These are phyloP conservation scores for Wickerhamiella dianesei DNA, from an alignment of 805 yeast genomes.

Conservation along the genomic window DNA sequence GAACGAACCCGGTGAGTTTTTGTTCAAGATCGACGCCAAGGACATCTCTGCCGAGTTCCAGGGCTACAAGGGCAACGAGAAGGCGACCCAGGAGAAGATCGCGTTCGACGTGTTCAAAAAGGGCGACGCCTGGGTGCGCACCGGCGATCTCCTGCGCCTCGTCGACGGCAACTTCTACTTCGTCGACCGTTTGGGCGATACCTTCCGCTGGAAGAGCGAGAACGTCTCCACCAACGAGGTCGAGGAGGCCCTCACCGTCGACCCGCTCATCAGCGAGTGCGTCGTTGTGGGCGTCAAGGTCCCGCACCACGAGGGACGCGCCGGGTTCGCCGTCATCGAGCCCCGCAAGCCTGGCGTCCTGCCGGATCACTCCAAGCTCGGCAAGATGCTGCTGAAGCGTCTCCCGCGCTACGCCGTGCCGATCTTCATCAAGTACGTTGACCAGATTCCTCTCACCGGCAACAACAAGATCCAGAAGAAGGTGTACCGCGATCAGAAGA, in stretches of 20 bases:
- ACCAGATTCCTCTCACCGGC: conserved; percentile 50
- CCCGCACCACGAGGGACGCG: conserved; percentile 85
- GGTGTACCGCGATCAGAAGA: conserved; percentile 28
- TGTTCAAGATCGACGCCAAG: conserved; percentile 56
- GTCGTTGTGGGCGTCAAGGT: conserved; percentile 80
- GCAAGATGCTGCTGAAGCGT: conserved; percentile 27
- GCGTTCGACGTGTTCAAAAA: conserved; percentile 57
- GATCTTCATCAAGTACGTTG: conserved; percentile 56
- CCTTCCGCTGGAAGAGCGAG: conserved; percentile 93
- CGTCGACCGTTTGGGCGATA: conserved; percentile 88
- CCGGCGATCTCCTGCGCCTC: conserved; percentile 66
- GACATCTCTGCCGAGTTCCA: conserved; percentile 68
- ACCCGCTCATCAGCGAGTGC: conserved; percentile 36
- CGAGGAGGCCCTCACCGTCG: conserved; percentile 44
- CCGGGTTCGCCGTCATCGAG: conserved; percentile 75
- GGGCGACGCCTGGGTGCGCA: conserved; percentile 86
- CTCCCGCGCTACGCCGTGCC: conserved; percentile 84
- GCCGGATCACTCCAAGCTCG: conserved; percentile 30
- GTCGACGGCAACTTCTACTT: conserved; percentile 67
- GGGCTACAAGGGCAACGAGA: conserved; percentile 72
- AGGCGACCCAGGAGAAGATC: conserved; percentile 68
- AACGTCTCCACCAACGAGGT: conserved; percentile 90
- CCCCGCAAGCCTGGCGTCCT: conserved; percentile 27
- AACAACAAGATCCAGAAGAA: conserved; percentile 81
- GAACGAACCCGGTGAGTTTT: conserved; percentile 74